Percentiles rank a stretch among this genome's conserved stretches.
Evolutionary conservation across 2,329 filamentous ascomycete genomes (phyloP).

Genomic region (Aspergillus felis): DNA sequence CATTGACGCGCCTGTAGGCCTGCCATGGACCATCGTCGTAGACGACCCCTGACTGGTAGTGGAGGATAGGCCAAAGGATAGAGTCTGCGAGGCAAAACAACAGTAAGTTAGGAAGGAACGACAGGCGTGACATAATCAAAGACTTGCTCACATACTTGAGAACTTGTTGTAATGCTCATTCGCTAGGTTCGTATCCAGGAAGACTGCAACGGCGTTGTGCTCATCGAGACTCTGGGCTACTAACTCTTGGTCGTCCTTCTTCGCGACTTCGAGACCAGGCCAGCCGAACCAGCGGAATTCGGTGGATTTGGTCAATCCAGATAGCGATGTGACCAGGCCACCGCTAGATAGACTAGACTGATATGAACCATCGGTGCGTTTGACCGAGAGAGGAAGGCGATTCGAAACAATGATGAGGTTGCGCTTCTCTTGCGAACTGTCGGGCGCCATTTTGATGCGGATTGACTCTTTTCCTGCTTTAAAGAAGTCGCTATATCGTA

Average conservation of each 20-base stretch:
- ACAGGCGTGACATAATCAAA: neutral
- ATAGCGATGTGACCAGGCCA: constrained; percentile 83
- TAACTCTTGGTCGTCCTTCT: constrained; percentile 61
- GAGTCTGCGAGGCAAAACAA: constrained; percentile 57
- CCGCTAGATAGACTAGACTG: constrained; percentile 86
- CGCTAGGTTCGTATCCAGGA: constrained; percentile 80
- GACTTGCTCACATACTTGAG: constrained; percentile 63
- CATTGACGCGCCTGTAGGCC: constrained; percentile 84
- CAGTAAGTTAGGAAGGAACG: neutral
- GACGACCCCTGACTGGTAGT: constrained; percentile 92
- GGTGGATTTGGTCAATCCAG: constrained; percentile 80
- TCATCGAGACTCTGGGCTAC: constrained; percentile 71
- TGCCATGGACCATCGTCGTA: constrained; percentile 87
- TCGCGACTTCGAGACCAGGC: constrained; percentile 83
- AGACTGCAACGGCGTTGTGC: constrained; percentile 79
- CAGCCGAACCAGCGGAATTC: constrained; percentile 96
- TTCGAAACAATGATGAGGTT: constrained; percentile 75
- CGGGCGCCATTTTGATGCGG: neutral
- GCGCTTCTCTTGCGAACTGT: constrained; percentile 13
- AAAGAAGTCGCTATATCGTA: neutral
- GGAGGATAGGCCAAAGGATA: constrained; percentile 94
- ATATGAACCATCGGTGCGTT: constrained; percentile 76
- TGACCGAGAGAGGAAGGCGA: constrained; percentile 87
- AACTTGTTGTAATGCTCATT: constrained; percentile 96
- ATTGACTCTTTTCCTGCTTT: neutral